Conservation (phyloP, 352 stramenopile genomes). For the Saprolegnia diclina region DNA sequence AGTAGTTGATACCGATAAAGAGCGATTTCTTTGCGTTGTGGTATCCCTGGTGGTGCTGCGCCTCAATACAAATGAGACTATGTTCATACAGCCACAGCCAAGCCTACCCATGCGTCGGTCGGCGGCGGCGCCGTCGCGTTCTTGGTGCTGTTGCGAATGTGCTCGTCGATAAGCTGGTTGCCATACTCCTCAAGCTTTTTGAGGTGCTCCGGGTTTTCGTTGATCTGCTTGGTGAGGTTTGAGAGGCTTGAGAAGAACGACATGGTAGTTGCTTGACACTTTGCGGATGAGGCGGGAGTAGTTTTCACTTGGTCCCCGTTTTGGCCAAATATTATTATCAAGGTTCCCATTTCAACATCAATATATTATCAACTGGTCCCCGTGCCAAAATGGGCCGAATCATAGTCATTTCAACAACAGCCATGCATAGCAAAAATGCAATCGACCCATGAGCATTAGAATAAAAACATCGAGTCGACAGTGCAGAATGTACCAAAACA, state of each 20-base stretch:
- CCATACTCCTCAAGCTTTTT: conserved; percentile 12
- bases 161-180: conserved; percentile 25
- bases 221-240: not conserved
- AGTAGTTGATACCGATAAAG: conserved; percentile 30
- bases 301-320: no score
- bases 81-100: no score
- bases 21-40: conserved; percentile 26
- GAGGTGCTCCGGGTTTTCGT: conserved; percentile 8
- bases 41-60: conserved; percentile 19
- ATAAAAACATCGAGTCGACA: no score
- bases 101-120: conserved; percentile 19
- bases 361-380: no score
- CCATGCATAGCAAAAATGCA: no score
- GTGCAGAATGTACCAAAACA: no score
- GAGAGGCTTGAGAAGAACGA: conserved; percentile 22
- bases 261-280: conserved; percentile 8
- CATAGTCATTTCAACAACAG: no score
- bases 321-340: no score
- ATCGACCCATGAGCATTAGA: no score
- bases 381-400: no score
- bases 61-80: not conserved
- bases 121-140: not conserved
- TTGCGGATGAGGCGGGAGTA: not conserved
- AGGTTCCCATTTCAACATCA: no score
- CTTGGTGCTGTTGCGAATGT: conserved; percentile 3